Conservation (phyloP, 2,329 filamentous ascomycete species). For the Neofusicoccum parvum region DNA sequence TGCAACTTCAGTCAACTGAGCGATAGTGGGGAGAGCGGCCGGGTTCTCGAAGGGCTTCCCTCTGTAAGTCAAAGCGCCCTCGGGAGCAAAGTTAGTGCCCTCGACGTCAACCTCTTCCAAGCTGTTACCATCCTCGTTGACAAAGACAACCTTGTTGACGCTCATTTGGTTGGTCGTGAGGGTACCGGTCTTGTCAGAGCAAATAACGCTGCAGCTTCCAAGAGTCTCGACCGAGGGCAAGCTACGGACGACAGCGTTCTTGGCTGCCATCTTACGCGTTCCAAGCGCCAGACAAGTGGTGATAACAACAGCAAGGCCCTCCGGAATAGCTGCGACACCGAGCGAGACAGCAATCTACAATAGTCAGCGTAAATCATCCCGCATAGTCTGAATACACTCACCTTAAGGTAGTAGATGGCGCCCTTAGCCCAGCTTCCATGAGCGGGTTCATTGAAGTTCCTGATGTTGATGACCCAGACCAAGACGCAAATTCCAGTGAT, state of each 20-base stretch:
- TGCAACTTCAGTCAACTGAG: conserved; percentile 71
- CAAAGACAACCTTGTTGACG: conserved; percentile 86
- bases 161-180: conserved; percentile 99
- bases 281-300: conserved; percentile 97
- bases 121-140: conserved; percentile 71
- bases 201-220: conserved; percentile 98
- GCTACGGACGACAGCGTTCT: conserved; percentile 95
- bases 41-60: conserved; percentile 71
- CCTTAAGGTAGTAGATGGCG: conserved; percentile 97
- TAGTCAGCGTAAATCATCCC: background rate
- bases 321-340: conserved; percentile 95
- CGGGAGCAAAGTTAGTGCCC: conserved; percentile 88
- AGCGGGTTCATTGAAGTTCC: conserved; percentile 92
- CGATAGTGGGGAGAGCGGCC: conserved; percentile 73
- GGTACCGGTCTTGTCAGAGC: conserved; percentile 98
- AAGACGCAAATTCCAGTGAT: conserved; percentile 96
- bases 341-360: conserved; percentile 86
- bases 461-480: conserved; percentile 98
- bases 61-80: conserved; percentile 69
- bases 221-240: conserved; percentile 96
- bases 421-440: conserved; percentile 95
- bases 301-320: conserved; percentile 96
- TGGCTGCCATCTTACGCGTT: conserved; percentile 97
- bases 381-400: conserved; percentile 20
- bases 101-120: conserved; percentile 87